These are phyloP conservation scores for Gonium pectorale DNA, from an alignment of 139 green algal genomes.

Conservation along the genomic window DNA sequence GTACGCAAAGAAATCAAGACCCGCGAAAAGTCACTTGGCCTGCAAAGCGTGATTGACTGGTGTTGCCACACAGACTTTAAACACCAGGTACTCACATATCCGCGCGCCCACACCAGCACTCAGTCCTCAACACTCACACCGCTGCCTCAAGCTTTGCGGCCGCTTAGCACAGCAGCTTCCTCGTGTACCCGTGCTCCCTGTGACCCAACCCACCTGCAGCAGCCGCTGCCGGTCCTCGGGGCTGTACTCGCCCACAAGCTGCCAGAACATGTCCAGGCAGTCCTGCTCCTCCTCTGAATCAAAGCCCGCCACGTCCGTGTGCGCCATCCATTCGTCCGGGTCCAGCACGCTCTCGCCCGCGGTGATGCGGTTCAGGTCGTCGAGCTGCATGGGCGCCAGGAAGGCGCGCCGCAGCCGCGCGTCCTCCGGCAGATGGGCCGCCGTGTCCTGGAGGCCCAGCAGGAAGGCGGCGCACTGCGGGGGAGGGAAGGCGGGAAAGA, in stretches of 20 bases:
- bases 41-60: too few species aligned
- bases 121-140: too few species aligned
- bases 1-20: too few species aligned
- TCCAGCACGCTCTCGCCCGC: slow-evolving; percentile 33
- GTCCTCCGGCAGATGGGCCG: slow-evolving; percentile 35
- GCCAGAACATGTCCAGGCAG: slow-evolving; percentile 30
- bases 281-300: slow-evolving; percentile 18
- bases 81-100: too few species aligned
- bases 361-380: slow-evolving; percentile 41
- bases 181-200: background rate
- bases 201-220: slow-evolving; percentile 19
- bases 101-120: too few species aligned
- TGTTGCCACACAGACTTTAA: too few species aligned
- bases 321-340: slow-evolving; percentile 15
- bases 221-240: slow-evolving; percentile 30
- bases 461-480: slow-evolving; percentile 39
- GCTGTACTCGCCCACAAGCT: slow-evolving; percentile 34
- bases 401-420: slow-evolving; percentile 35
- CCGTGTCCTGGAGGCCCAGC: slow-evolving; percentile 21
- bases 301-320: slow-evolving; percentile 38
- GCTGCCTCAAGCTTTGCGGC: too few species aligned
- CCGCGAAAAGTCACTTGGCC: too few species aligned
- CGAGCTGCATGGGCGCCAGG: slow-evolving; percentile 21
- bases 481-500: too few species aligned
- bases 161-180: too few species aligned